Conservation (phyloP, 305 asterid genomes). For the Andrographis paniculata region DNA sequence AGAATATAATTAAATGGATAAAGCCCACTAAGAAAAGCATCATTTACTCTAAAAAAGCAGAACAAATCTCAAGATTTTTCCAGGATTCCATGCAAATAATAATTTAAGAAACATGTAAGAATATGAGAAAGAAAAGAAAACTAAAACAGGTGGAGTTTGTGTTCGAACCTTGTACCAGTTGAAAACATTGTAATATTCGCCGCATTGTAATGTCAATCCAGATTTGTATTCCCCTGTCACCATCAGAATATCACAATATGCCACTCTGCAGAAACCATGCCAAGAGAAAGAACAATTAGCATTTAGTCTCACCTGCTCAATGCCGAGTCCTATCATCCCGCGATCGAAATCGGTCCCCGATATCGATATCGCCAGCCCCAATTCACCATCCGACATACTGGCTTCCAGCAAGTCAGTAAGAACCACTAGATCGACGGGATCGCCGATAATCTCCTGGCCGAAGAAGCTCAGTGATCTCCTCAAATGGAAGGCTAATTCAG, state of each 20-base stretch:
- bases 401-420: constrained; percentile 25
- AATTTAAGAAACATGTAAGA: background rate
- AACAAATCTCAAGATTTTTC: too few relatives aligned
- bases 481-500: constrained; percentile 24
- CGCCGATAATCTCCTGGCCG: constrained; percentile 33
- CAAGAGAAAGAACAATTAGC: constrained; percentile 1
- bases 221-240: background rate
- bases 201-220: background rate
- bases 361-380: constrained; percentile 31
- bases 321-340: constrained; percentile 59
- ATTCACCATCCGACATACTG: constrained; percentile 25
- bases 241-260: constrained; percentile 1
- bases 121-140: too few relatives aligned
- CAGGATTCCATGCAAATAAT: background rate
- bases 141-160: background rate
- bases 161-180: background rate
- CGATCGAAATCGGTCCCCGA: constrained; percentile 55
- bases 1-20: too few relatives aligned
- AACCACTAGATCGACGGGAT: constrained; percentile 36
- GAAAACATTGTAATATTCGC: background rate
- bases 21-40: too few relatives aligned
- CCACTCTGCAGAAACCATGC: background rate
- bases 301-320: constrained; percentile 22
- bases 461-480: constrained; percentile 28
- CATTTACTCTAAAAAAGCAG: too few relatives aligned